Percentiles rank a stretch among this genome's conserved stretches.
Conservation (phyloP, 768 basidiomycete genomes). For the Tulasnella sp. region DNA sequence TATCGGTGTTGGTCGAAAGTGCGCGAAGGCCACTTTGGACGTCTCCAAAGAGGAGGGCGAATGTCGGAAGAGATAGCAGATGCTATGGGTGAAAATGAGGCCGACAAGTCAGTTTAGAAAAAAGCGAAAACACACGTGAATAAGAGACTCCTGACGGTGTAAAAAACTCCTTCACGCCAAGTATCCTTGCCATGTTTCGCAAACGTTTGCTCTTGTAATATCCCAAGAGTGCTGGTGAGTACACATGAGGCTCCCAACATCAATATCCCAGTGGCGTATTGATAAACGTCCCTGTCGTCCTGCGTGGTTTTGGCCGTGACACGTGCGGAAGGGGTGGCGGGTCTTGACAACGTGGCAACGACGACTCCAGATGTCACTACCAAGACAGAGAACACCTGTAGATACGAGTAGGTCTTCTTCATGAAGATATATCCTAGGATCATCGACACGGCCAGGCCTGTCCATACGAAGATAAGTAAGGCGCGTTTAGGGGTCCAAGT, state of each 20-base stretch:
- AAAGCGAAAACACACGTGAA: not conserved
- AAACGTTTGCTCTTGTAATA: constrained; percentile 70
- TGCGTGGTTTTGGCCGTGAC: not conserved
- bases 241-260: constrained; percentile 59
- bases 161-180: constrained; percentile 80
- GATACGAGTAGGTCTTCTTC: constrained; percentile 43
- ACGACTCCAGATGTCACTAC: constrained; percentile 61
- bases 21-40: constrained; percentile 11
- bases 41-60: constrained; percentile 41
- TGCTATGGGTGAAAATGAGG: constrained; percentile 46
- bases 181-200: constrained; percentile 51
- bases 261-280: constrained; percentile 53
- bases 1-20: constrained; percentile 25
- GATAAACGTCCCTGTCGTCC: constrained; percentile 28
- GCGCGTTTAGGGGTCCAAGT: too few species aligned
- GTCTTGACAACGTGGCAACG: constrained; percentile 57
- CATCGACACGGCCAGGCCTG: constrained; percentile 71
- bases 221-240: constrained; percentile 55
- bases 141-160: constrained; percentile 43
- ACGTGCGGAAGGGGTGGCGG: constrained; percentile 25
- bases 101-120: too few species aligned
- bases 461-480: not conserved
- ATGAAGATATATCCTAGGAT: constrained; percentile 51
- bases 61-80: constrained; percentile 64
- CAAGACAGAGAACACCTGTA: constrained; percentile 57